Base-by-base conservation (phyloP, 805 yeast genomes). In the Blastobotrys chiropterorum region DNA sequence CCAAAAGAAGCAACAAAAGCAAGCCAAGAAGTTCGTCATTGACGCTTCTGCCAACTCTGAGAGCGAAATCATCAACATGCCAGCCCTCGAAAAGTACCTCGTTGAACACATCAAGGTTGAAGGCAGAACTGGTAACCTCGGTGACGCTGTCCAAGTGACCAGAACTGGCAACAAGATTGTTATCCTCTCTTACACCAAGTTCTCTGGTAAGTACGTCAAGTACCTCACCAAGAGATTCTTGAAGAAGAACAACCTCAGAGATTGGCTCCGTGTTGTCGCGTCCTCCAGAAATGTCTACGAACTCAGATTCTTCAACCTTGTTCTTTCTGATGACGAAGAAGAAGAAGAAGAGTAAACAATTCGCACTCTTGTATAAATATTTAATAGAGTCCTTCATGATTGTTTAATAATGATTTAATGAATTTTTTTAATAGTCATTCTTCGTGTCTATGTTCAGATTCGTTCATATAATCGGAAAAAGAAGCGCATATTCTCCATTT, bases 131-230 rank as follows among this genome's bases (percentile, higher is more conserved):
- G 97, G 98, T 77, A 87, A 90, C 92, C 85, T 94, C 72, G 97
- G 96, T 79, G 90, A 87, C 74, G 86, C 85, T 72, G 83, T 94
- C 81, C 79, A 90, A 61, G 89, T 92, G 64, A 77, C 89, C 70
- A 77, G 80, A 70, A 94, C 89, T 72, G 95, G 90, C 72, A 78
- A 83, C 81, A 84, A 85, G 80, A 82, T 87, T 73, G 84, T 87
- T 72, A 89, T 94, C 72, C 87, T 90, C 73, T 80, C 97, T 64
- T 83, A 85, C 77, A 77, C 95, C 77, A 85, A 89, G 80, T 92
- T 94, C 94, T 90, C 97, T 66, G 99, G 99, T 80, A 92, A 95
- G 82, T 94, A 94, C 95, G 85, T 92, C 76, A 94, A 95, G 83
- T 94, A 94, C 95, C 82, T 94, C 75, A 88, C 98, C 72, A 95